Percentiles rank a stretch among this genome's conserved stretches.
These are phyloP conservation scores for Lipomyces spencermartinsiae DNA, from an alignment of 805 yeast genomes.

Conservation along the genomic window DNA sequence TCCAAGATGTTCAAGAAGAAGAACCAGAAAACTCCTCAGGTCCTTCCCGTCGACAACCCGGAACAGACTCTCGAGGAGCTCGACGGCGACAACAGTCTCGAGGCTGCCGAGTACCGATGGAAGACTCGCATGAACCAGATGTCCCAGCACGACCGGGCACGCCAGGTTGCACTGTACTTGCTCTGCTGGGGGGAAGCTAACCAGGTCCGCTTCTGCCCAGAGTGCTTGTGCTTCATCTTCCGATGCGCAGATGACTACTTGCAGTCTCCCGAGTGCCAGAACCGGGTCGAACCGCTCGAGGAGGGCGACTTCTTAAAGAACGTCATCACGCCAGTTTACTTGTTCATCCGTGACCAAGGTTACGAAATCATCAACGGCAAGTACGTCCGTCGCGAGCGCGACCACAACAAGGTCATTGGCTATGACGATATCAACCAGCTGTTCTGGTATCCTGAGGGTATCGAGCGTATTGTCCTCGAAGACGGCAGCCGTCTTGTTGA, in stretches of 20 bases:
- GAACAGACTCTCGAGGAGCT: slow-evolving; percentile 68
- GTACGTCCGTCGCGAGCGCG: slow-evolving; percentile 68
- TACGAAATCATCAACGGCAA: slow-evolving; percentile 62
- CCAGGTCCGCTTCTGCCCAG: slow-evolving; percentile 89
- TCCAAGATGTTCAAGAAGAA: slow-evolving; percentile 43
- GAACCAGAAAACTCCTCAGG: slow-evolving; percentile 51
- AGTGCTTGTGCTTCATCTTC: slow-evolving; percentile 89
- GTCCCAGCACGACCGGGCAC: slow-evolving; percentile 62
- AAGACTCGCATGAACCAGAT: slow-evolving; percentile 63
- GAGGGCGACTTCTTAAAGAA: slow-evolving; percentile 86
- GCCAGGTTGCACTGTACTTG: slow-evolving; percentile 68
- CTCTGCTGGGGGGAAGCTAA: slow-evolving; percentile 81
- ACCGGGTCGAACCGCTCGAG: slow-evolving; percentile 54
- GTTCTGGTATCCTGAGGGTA: slow-evolving; percentile 99
- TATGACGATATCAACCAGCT: slow-evolving; percentile 98
- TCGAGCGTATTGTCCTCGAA: slow-evolving; percentile 85
- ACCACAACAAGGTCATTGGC: slow-evolving; percentile 68
- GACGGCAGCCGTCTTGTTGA: slow-evolving; percentile 94
- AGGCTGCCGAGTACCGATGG: slow-evolving; percentile 86
- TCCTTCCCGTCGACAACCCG: slow-evolving; percentile 57
- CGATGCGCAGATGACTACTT: slow-evolving; percentile 93
- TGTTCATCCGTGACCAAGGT: slow-evolving; percentile 70
- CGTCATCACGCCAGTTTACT: slow-evolving; percentile 87
- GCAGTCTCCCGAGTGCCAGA: slow-evolving; percentile 87
- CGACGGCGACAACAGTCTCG: slow-evolving; percentile 69